Evolutionary conservation across 2,329 filamentous ascomycete species (phyloP).

Genomic region (Penicillium psychrosexuale): DNA sequence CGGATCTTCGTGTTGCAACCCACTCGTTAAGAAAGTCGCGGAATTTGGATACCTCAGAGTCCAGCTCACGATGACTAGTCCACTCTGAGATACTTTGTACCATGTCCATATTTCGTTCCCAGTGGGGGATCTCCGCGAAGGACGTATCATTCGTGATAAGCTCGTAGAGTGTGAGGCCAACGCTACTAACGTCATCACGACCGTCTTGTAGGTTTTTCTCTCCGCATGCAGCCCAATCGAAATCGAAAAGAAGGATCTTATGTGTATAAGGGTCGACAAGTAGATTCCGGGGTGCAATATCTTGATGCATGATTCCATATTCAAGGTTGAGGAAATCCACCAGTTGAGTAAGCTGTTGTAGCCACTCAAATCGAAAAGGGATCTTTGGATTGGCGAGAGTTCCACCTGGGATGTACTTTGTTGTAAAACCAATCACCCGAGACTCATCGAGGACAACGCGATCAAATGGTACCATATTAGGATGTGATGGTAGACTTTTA

Average conservation of each 20-base stretch:
- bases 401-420: slow-evolving; percentile 25
- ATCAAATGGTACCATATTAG: slow-evolving; percentile 31
- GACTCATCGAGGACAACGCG: slow-evolving; percentile 27
- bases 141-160: slow-evolving; percentile 27
- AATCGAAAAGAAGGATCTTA: slow-evolving; percentile 28
- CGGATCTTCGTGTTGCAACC: slow-evolving; percentile 12
- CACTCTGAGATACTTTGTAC: slow-evolving; percentile 20
- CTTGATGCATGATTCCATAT: slow-evolving; percentile 33
- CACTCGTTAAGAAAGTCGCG: slow-evolving; percentile 19
- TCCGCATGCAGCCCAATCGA: slow-evolving; percentile 21
- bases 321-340: slow-evolving; percentile 25
- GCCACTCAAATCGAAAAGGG: slow-evolving; percentile 25
- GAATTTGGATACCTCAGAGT: slow-evolving; percentile 17
- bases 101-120: slow-evolving; percentile 23
- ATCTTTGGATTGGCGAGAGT: slow-evolving; percentile 24
- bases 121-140: slow-evolving; percentile 24
- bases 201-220: slow-evolving; percentile 14
- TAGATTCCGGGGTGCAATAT: slow-evolving; percentile 32
- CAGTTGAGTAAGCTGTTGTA: slow-evolving; percentile 23
- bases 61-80: slow-evolving; percentile 15
- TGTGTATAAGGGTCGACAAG: slow-evolving; percentile 24
- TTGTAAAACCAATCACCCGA: slow-evolving; percentile 30
- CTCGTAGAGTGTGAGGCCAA: slow-evolving; percentile 30
- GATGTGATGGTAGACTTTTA: slow-evolving; percentile 26
- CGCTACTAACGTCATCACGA: slow-evolving; percentile 25